Conservation (phyloP, 2,329 filamentous ascomycete species). For the Hypoxylon sp. region DNA sequence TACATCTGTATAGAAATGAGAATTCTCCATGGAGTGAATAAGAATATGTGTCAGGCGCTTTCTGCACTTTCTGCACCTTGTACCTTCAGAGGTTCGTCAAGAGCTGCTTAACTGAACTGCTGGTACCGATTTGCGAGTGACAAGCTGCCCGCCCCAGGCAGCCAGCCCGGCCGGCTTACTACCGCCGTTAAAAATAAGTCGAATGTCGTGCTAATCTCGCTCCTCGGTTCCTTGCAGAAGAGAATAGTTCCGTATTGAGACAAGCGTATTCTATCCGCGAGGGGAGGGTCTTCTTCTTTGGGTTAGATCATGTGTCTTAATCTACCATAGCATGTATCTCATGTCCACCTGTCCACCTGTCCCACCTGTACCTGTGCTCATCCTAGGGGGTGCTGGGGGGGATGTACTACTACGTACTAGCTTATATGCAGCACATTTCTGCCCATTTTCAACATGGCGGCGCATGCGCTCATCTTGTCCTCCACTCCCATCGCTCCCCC, state of each 20-base stretch:
- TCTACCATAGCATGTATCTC: slow-evolving; percentile 15
- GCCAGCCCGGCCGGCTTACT: slow-evolving; percentile 15
- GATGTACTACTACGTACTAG: too few relatives aligned
- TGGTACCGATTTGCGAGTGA: too few relatives aligned
- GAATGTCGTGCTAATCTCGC: slow-evolving; percentile 35
- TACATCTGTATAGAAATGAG: too few relatives aligned
- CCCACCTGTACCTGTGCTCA: not conserved
- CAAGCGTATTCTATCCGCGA: slow-evolving; percentile 12
- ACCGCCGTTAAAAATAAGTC: slow-evolving; percentile 27
- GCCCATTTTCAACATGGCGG: too few relatives aligned
- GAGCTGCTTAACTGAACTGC: not conserved
- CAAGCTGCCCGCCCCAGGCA: not conserved
- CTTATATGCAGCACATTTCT: too few relatives aligned
- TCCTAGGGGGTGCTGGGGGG: too few relatives aligned
- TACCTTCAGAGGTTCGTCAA: too few relatives aligned
- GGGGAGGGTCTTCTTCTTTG: slow-evolving; percentile 23
- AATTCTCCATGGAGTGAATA: too few relatives aligned
- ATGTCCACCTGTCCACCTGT: not conserved
- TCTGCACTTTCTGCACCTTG: too few relatives aligned
- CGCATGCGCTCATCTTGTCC: too few relatives aligned
- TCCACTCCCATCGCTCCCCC: not conserved
- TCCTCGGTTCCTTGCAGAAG: slow-evolving; percentile 31
- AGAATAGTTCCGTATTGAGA: slow-evolving; percentile 28
- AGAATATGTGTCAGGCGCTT: too few relatives aligned
- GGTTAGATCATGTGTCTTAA: slow-evolving; percentile 27